Percentiles rank a stretch among this genome's conserved stretches.
Conservation (phyloP, 768 basidiomycete genomes). For the Phallus indusiatus region DNA sequence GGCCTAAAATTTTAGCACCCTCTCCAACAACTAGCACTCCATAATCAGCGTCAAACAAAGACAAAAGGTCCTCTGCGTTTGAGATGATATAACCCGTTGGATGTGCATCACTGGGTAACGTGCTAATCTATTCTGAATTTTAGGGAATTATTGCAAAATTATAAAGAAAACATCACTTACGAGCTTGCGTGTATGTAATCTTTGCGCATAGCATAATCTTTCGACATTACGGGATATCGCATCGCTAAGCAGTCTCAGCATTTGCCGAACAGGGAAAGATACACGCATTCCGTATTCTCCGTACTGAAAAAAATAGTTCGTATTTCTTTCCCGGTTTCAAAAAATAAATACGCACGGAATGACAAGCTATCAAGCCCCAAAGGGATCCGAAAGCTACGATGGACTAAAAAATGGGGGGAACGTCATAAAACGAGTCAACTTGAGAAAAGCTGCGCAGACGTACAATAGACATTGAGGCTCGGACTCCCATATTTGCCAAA, state of each 20-base stretch:
- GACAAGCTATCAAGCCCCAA: constrained; percentile 76
- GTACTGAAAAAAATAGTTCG: constrained; percentile 26
- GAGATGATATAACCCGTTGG: constrained; percentile 73
- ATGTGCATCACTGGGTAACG: constrained; percentile 54
- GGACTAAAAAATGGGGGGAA: constrained; percentile 35
- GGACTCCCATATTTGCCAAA: constrained; percentile 72
- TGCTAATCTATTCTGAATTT: constrained; percentile 46
- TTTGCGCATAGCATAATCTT: constrained; percentile 64
- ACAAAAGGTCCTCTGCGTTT: constrained; percentile 69
- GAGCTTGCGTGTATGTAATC: constrained; percentile 67
- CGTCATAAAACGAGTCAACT: neutral
- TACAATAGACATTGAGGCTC: constrained; percentile 80
- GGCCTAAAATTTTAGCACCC: constrained; percentile 61
- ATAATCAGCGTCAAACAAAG: constrained; percentile 70
- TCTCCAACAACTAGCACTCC: constrained; percentile 65
- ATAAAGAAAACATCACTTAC: constrained; percentile 29
- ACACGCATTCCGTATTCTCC: constrained; percentile 74
- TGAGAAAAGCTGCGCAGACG: constrained; percentile 17
- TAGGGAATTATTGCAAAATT: neutral
- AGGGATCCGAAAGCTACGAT: constrained; percentile 71
- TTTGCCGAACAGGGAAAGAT: constrained; percentile 76
- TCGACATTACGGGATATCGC: constrained; percentile 75
- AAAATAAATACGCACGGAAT: constrained; percentile 27
- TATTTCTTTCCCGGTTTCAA: neutral
- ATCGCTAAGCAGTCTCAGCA: constrained; percentile 70